Evolutionary conservation across 2,329 filamentous ascomycete species (phyloP).

Genomic region (Xylaria sp.): DNA sequence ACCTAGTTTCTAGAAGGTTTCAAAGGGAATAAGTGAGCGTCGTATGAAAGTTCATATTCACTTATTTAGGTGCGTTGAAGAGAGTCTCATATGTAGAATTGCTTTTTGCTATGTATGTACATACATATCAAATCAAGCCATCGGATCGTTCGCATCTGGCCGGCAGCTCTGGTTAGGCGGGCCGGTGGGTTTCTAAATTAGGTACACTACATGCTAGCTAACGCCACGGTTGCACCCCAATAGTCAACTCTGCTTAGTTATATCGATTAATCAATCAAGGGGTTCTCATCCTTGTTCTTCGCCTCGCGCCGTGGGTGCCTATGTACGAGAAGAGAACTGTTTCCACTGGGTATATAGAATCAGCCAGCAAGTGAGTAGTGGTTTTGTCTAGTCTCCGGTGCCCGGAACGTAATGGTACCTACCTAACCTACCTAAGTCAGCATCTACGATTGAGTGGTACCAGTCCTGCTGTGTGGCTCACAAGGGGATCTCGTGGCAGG

Average conservation of each 20-base stretch:
- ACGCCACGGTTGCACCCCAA: constrained; percentile 17
- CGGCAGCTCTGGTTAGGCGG: constrained; percentile 10
- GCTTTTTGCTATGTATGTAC: not conserved
- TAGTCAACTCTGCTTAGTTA: not conserved
- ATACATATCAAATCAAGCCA: not conserved
- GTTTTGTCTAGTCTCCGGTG: not conserved
- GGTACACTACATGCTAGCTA: not conserved
- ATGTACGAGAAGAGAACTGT: no score
- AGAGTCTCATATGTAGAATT: not conserved
- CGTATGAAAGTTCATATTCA: not conserved
- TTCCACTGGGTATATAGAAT: no score
- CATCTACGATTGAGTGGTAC: not conserved
- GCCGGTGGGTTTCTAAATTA: constrained; percentile 19
- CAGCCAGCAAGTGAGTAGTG: no score
- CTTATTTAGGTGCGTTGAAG: not conserved
- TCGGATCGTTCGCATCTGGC: not conserved
- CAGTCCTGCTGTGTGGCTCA: constrained; percentile 10
- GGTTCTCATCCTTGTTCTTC: constrained; percentile 13
- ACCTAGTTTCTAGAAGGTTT: not conserved
- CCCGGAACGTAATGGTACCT: not conserved
- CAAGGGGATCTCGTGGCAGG: constrained; percentile 21
- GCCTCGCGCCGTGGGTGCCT: not conserved
- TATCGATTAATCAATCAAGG: constrained; percentile 1
- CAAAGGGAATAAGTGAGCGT: not conserved
- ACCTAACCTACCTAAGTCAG: not conserved